Evolutionary conservation across 1,284 basidiomycete species (phyloP).

Genomic region (Pseudozyma flocculosa): DNA sequence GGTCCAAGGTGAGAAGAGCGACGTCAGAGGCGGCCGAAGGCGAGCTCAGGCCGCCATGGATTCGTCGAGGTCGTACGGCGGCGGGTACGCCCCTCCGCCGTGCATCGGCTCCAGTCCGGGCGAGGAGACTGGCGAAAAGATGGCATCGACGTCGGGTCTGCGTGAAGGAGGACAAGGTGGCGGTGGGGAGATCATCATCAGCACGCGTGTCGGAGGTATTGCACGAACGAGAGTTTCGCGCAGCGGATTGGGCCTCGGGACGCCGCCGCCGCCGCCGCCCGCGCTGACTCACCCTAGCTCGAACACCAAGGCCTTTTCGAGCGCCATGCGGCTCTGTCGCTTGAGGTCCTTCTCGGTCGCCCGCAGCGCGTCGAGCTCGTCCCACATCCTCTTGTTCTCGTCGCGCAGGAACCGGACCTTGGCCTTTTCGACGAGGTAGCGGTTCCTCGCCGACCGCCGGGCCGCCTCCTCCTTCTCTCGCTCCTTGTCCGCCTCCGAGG

Average conservation of each 20-base stretch:
- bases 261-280: no score
- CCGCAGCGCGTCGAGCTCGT: slow-evolving; percentile 9
- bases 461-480: slow-evolving; percentile 9
- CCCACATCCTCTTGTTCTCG: slow-evolving; percentile 35
- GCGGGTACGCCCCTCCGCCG: neutral
- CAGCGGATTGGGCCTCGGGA: no score
- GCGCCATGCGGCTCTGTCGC: slow-evolving; percentile 15
- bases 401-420: slow-evolving; percentile 28
- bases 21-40: no score
- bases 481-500: neutral
- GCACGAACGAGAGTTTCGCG: no score
- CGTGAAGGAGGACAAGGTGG: neutral
- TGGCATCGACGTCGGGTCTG: slow-evolving; percentile 38
- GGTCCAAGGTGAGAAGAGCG: no score
- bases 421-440: slow-evolving; percentile 52
- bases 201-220: no score
- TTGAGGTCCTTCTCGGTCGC: slow-evolving; percentile 12
- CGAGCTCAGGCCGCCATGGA: neutral
- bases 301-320: slow-evolving; percentile 35
- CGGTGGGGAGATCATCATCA: no score
- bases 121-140: slow-evolving; percentile 40
- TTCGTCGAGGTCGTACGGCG: neutral
- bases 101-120: slow-evolving; percentile 4
- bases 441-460: slow-evolving; percentile 17
- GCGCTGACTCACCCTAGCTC: slow-evolving; percentile 30